Conservation (phyloP, 2,329 filamentous ascomycete species). For the Penicillium psychrosexuale region DNA sequence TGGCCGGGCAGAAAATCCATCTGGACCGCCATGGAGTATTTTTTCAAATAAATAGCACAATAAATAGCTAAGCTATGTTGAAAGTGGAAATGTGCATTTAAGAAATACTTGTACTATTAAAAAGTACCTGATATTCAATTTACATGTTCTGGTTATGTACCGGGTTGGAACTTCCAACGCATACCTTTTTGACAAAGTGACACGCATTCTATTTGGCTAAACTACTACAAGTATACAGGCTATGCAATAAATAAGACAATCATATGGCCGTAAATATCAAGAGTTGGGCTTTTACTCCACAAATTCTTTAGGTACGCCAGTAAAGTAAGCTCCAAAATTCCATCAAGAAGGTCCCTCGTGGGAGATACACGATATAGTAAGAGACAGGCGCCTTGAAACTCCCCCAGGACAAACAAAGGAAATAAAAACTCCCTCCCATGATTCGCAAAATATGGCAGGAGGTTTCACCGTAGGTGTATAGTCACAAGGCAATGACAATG, state of each 20-base stretch:
- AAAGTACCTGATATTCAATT: not conserved
- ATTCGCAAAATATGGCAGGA: slow-evolving; percentile 13
- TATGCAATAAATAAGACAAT: slow-evolving; percentile 6
- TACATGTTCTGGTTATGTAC: not conserved
- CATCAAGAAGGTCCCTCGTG: slow-evolving; percentile 16
- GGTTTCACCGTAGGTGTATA: slow-evolving; percentile 12
- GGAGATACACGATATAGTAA: slow-evolving; percentile 16
- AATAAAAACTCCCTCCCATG: not conserved
- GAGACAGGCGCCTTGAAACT: slow-evolving; percentile 20
- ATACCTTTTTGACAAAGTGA: not conserved
- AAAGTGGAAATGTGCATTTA: not conserved
- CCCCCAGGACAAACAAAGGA: slow-evolving; percentile 9
- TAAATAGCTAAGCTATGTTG: no score
- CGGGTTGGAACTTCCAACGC: not conserved
- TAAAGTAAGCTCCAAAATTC: slow-evolving; percentile 16
- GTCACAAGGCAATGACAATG: slow-evolving; percentile 19
- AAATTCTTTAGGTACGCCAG: slow-evolving; percentile 17
- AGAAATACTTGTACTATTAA: no score
- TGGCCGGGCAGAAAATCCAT: not conserved
- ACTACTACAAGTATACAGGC: slow-evolving; percentile 7
- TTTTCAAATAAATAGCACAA: not conserved
- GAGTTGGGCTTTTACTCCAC: slow-evolving; percentile 19
- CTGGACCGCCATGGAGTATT: not conserved
- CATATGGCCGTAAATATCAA: slow-evolving; percentile 9
- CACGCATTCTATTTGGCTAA: slow-evolving; percentile 11